phyloP scores from a whole-genome alignment of 2,329 filamentous ascomycete species.

The Dactylellina sp. region DNA sequence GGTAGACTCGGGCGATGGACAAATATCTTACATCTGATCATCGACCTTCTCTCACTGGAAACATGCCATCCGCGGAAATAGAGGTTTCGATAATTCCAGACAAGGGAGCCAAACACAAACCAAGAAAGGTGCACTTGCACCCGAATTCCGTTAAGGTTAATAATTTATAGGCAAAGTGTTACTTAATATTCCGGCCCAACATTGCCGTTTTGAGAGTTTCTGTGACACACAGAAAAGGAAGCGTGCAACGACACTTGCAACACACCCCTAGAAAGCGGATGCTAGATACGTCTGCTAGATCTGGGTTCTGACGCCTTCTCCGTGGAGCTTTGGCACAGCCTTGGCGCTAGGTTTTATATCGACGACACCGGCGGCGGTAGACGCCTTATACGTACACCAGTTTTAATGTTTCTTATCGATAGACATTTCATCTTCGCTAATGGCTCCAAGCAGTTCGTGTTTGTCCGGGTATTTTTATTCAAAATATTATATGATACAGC shows the following conservation, averaged over 20 bases:
- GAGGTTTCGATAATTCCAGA: conserved; percentile 8
- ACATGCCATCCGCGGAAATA: conserved; percentile 42
- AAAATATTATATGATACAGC: too few species aligned
- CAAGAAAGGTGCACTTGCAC: too few species aligned
- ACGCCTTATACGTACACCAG: too few species aligned
- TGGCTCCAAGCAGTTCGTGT: too few species aligned
- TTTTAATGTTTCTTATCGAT: too few species aligned
- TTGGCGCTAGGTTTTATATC: too few species aligned
- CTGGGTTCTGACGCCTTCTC: conserved; percentile 34
- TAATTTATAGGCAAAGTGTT: conserved; percentile 45
- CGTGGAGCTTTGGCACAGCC: conserved; percentile 20
- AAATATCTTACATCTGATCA: conserved; percentile 16
- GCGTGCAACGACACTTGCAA: conserved; percentile 23
- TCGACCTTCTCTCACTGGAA: conserved; percentile 8
- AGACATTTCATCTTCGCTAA: too few species aligned
- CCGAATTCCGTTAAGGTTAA: conserved; percentile 26
- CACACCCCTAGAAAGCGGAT: background rate
- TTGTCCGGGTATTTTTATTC: too few species aligned
- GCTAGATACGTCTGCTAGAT: background rate
- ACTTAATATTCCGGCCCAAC: conserved; percentile 47
- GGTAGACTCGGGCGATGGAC: background rate
- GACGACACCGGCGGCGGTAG: too few species aligned
- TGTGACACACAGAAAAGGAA: conserved; percentile 48
- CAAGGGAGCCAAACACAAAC: too few species aligned
- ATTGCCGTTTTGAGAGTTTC: conserved; percentile 56